These are phyloP conservation scores for Aegilops speltoides DNA, from an alignment of 176 grass and related monocot species.

Conservation along the genomic window DNA sequence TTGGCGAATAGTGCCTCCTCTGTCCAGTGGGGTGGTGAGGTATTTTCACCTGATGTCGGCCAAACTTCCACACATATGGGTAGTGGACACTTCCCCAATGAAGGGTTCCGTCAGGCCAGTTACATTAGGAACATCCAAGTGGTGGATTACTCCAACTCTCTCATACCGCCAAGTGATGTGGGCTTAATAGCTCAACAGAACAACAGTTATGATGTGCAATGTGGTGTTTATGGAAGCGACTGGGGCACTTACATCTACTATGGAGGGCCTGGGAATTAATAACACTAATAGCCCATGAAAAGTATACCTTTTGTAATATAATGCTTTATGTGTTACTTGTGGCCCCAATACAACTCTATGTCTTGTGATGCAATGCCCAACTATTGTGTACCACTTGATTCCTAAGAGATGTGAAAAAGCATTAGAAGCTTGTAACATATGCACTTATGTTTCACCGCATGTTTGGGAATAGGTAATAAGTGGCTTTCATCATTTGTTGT, in stretches of 20 bases:
- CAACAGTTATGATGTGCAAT: constrained; percentile 70
- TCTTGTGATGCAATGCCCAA: neutral
- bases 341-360: neutral
- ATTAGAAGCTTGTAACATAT: neutral
- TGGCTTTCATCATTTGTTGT: neutral
- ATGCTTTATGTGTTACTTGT: neutral
- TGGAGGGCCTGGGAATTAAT: constrained; percentile 54
- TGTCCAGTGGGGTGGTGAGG: constrained; percentile 73
- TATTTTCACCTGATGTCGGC: constrained; percentile 59
- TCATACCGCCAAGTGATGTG: constrained; percentile 48
- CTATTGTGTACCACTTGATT: neutral
- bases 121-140: constrained; percentile 79
- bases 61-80: constrained; percentile 85
- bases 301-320: too few relatives aligned
- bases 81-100: constrained; percentile 70
- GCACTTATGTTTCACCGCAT: neutral
- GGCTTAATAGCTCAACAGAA: constrained; percentile 57
- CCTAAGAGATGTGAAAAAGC: neutral
- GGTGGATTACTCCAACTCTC: constrained; percentile 55
- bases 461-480: neutral
- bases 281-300: too few relatives aligned
- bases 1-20: constrained; percentile 57
- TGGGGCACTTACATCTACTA: constrained; percentile 77
- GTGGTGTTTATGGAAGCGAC: constrained; percentile 57
- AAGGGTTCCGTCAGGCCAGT: constrained; percentile 64